Base-by-base conservation (phyloP, 2,329 filamentous ascomycete genomes). In the Colletotrichum camelliae region DNA sequence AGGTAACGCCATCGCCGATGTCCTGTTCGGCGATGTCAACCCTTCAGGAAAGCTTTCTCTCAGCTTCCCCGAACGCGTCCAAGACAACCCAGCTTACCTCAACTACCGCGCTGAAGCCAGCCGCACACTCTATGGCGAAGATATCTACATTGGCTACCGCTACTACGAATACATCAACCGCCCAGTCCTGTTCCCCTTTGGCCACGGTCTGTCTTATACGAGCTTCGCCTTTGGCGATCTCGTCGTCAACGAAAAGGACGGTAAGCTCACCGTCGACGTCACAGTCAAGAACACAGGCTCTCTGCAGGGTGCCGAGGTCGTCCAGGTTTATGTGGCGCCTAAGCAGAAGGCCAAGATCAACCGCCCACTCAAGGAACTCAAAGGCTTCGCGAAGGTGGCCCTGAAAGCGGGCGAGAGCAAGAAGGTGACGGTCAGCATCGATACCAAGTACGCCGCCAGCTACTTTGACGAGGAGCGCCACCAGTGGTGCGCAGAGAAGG, bases 41-140 rank as follows among this genome's bases (percentile, higher is more conserved):
- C 93, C 94, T 1, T 93, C 91, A 60, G 94, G 92, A 21, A 96
- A 96, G 83, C 88, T 96, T 4, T 93, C 94, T 0, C 87, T 96
- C 24, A 94, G 89, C 9, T 94, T 94, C 84, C 94, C 94, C 0
- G 86, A 85, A 29, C 86, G 88, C 27, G 81, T 92, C 3, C 88
- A 93, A 80, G 91, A 94, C 80, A 95, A 93, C 81, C 93, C 95
- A 4, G 90, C 92, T 0, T 94, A 91, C 84, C 86, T 94, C 78
- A 95, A 94, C 85, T 95, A 91, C 81, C 85, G 87, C 43, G 88
- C 88, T 4, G 93, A 95, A 79, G 90, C 91, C 58, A 89, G 93
- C 52, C 87, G 91, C 64, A 91, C 92, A 1, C 83, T 94, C 3
- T 95, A 95, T 80, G 93, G 92, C 67, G 93, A 95, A 82, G 93